Conservation (phyloP, 2,329 filamentous ascomycete genomes). For the Helotiales sp. region DNA sequence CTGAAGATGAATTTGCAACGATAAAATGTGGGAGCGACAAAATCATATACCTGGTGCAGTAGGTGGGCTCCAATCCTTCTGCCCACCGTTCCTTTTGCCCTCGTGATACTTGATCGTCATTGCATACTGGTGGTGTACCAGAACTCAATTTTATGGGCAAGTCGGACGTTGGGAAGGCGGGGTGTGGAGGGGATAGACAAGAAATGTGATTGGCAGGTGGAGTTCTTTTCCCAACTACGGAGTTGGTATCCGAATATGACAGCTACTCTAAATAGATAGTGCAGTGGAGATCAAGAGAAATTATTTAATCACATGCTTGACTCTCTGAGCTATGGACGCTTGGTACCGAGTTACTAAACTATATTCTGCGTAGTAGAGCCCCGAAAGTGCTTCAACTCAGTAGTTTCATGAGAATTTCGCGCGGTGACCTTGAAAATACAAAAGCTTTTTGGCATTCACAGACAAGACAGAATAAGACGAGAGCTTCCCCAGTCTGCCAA, state of each 20-base stretch:
- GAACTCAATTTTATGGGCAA: neutral
- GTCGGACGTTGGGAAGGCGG: neutral
- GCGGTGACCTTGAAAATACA: no score
- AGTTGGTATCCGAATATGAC: neutral
- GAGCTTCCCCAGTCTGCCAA: neutral
- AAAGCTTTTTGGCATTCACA: no score
- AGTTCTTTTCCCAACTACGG: neutral
- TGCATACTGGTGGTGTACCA: neutral
- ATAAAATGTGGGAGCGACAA: neutral
- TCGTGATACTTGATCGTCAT: neutral
- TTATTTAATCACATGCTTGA: neutral
- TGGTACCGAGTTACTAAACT: neutral
- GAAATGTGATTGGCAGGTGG: neutral
- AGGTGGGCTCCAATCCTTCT: neutral
- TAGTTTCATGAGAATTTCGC: no score
- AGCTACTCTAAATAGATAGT: neutral
- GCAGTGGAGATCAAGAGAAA: neutral
- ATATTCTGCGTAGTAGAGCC: neutral
- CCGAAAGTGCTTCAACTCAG: neutral
- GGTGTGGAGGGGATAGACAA: neutral
- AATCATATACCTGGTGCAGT: neutral
- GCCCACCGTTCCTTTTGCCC: neutral
- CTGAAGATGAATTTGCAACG: neutral
- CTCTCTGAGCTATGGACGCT: neutral
- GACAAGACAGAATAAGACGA: neutral